phyloP scores from a whole-genome alignment of 1,284 basidiomycete species.

The Pseudozyma pruni region DNA sequence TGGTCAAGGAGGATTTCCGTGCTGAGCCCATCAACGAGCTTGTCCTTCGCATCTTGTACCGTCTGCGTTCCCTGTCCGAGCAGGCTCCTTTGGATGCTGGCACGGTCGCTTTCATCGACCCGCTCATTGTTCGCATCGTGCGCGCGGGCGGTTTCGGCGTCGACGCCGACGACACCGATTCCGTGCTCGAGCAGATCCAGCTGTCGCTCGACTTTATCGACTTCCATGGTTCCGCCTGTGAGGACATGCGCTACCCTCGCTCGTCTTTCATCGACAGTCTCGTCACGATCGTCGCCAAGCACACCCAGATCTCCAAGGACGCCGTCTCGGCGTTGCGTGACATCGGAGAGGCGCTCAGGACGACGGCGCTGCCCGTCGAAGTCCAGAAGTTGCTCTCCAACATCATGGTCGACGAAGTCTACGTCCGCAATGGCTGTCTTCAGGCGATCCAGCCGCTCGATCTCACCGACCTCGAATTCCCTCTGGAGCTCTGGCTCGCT shows the following conservation, averaged over 20 bases:
- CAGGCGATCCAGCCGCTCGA: constrained; percentile 93
- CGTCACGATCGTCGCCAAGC: constrained; percentile 79
- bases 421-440: constrained; percentile 88
- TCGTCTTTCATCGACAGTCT: constrained; percentile 75
- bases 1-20: constrained; percentile 56
- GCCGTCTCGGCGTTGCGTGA: constrained; percentile 85
- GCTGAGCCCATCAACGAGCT: constrained; percentile 71
- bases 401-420: constrained; percentile 85
- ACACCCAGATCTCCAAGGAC: constrained; percentile 85
- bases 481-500: constrained; percentile 86
- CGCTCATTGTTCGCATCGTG: constrained; percentile 80
- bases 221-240: constrained; percentile 87
- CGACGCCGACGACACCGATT: constrained; percentile 74
- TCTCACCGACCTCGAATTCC: constrained; percentile 93
- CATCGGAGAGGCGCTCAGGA: constrained; percentile 81
- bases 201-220: constrained; percentile 85
- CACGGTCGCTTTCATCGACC: constrained; percentile 84
- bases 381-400: constrained; percentile 74
- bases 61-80: constrained; percentile 83
- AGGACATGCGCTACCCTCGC: constrained; percentile 66
- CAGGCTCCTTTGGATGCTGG: constrained; percentile 83
- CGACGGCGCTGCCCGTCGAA: constrained; percentile 63
- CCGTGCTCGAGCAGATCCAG: constrained; percentile 85
- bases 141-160: constrained; percentile 76
- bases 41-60: constrained; percentile 85